These are phyloP conservation scores for Aphanomyces invadans DNA, from an alignment of 352 stramenopile species.

Conservation along the genomic window DNA sequence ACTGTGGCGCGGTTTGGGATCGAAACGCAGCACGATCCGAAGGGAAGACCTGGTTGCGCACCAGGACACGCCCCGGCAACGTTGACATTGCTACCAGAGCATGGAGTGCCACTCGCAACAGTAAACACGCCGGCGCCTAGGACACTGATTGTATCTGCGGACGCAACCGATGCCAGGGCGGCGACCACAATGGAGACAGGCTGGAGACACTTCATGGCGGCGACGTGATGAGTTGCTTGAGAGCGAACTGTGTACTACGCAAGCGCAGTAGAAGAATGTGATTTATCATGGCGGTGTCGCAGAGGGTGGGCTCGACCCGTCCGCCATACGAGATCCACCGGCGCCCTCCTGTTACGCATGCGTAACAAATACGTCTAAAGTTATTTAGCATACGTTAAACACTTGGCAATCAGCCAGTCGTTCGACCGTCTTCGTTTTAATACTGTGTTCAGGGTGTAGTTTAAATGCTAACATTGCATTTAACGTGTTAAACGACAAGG, in stretches of 20 bases:
- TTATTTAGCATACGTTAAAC: neutral
- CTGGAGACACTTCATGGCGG: neutral
- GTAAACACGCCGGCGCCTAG: neutral
- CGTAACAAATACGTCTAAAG: neutral
- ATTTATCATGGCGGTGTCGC: too few relatives aligned
- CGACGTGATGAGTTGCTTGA: neutral
- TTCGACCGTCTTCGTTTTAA: too few relatives aligned
- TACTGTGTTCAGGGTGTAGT: too few relatives aligned
- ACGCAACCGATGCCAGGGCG: neutral
- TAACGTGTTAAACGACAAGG: too few relatives aligned
- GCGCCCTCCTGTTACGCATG: neutral
- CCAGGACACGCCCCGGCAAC: neutral
- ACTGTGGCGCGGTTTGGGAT: constrained; percentile 3
- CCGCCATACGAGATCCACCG: neutral
- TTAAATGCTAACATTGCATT: too few relatives aligned
- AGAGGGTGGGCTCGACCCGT: too few relatives aligned
- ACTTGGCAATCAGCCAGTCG: too few relatives aligned
- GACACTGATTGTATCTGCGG: neutral
- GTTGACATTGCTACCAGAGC: neutral
- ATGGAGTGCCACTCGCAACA: neutral
- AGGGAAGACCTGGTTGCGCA: neutral
- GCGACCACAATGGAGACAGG: neutral
- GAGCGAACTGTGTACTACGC: neutral
- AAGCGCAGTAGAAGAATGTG: neutral
- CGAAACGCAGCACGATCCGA: constrained; percentile 19